Percentiles rank a stretch among this genome's conserved stretches.
These are phyloP conservation scores for Spinellus fusiger DNA, from an alignment of 192 early-diverging fungal genomes.

Conservation along the genomic window DNA sequence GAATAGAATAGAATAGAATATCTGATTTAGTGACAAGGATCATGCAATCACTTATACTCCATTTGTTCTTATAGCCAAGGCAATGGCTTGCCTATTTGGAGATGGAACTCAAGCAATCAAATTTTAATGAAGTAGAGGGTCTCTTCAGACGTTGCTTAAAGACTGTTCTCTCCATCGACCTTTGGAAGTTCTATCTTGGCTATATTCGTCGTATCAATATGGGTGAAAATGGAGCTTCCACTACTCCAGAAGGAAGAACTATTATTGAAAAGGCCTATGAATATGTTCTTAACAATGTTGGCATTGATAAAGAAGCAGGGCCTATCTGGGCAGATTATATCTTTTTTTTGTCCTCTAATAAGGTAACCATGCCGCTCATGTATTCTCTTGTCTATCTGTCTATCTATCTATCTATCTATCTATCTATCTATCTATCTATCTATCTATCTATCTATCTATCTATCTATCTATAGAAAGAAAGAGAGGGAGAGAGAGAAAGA, in stretches of 20 bases:
- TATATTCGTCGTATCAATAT: constrained; percentile 77
- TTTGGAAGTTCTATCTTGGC: constrained; percentile 85
- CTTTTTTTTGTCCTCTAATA: constrained; percentile 46
- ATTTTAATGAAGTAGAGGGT: constrained; percentile 72
- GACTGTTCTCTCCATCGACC: constrained; percentile 76
- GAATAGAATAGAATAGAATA: too few species aligned
- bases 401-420: too few species aligned
- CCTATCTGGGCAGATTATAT: constrained; percentile 87
- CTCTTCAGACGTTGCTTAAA: constrained; percentile 80
- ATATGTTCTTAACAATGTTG: constrained; percentile 82
- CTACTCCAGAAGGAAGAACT: constrained; percentile 53
- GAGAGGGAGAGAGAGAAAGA: neutral
- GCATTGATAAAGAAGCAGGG: constrained; percentile 83
- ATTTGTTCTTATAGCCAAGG: constrained; percentile 38
- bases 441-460: too few species aligned
- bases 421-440: too few species aligned
- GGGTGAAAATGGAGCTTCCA: constrained; percentile 39
- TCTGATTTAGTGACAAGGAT: too few species aligned
- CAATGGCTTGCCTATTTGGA: constrained; percentile 77
- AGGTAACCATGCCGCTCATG: neutral
- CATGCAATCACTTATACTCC: too few species aligned
- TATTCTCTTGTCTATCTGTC: too few species aligned
- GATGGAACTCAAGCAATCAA: constrained; percentile 73
- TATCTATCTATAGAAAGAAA: too few species aligned
- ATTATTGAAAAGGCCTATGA: constrained; percentile 82